Evolutionary conservation across 129 eudicot species (phyloP).

Genomic region (Pseudognaphalium luteoalbum): DNA sequence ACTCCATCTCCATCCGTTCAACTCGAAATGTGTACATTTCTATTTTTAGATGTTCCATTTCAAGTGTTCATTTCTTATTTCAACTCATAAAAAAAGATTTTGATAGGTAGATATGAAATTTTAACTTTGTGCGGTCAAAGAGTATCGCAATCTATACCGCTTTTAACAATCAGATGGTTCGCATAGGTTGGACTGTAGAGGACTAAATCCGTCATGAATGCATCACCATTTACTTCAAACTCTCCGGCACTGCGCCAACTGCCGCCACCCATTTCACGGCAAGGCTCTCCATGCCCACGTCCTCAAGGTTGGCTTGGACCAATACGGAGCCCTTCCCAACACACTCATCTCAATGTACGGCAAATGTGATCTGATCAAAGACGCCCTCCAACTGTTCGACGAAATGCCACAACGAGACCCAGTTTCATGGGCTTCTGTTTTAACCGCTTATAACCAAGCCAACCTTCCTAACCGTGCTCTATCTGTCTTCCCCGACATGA

Average conservation of each 20-base stretch:
- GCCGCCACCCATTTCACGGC: constrained; percentile 52
- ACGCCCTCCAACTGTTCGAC: constrained; percentile 79
- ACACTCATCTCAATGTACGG: constrained; percentile 52
- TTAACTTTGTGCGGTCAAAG: no score
- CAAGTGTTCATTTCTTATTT: no score
- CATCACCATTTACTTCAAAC: constrained; percentile 54
- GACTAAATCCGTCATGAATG: constrained; percentile 48
- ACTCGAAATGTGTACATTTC: no score
- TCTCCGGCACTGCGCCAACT: constrained; percentile 53
- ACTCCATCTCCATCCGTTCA: no score
- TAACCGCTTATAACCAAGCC: constrained; percentile 70
- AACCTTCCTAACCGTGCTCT: constrained; percentile 47
- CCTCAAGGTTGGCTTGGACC: constrained; percentile 55
- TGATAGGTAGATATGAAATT: no score
- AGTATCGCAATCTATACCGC: not conserved
- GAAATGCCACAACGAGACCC: constrained; percentile 69
- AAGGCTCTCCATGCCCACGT: constrained; percentile 65
- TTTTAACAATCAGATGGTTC: not conserved
- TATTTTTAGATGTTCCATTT: no score
- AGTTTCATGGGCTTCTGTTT: constrained; percentile 82
- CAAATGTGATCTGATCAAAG: constrained; percentile 52
- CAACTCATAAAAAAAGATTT: no score
- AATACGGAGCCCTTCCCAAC: constrained; percentile 47
- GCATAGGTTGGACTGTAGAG: not conserved
- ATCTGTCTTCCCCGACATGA: constrained; percentile 48